These are phyloP conservation scores for sunflower (Helianthus annuus) DNA, from an alignment of 129 eudicot species.

Conservation along the genomic window DNA sequence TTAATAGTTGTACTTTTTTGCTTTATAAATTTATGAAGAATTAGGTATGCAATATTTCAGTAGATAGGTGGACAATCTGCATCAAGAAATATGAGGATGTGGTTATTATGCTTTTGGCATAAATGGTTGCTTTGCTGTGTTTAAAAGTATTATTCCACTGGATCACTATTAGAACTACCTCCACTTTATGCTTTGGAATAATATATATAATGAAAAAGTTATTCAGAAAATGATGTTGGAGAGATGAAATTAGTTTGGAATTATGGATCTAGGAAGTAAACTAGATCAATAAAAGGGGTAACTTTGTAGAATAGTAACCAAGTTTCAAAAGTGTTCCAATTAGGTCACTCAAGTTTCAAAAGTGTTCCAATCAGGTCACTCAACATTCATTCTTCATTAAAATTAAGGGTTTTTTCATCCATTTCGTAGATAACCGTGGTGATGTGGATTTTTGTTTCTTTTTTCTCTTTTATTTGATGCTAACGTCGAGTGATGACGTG, in stretches of 20 bases:
- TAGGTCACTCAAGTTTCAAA: too few species aligned
- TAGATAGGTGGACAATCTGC: constrained; percentile 14
- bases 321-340: too few species aligned
- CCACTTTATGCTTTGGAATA: constrained; percentile 43
- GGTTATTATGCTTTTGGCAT: constrained; percentile 35
- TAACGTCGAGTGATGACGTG: too few species aligned
- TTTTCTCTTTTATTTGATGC: too few species aligned
- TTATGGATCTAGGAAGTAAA: constrained; percentile 23
- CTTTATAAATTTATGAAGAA: background rate
- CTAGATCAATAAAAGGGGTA: too few species aligned
- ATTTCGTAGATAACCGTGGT: too few species aligned
- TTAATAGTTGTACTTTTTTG: background rate
- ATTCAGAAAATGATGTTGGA: constrained; percentile 19
- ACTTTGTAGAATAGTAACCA: too few species aligned
- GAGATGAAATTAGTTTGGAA: constrained; percentile 9
- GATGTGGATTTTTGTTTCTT: too few species aligned
- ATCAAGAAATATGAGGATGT: constrained; percentile 22
- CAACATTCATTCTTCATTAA: too few species aligned
- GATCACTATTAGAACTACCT: constrained; percentile 31
- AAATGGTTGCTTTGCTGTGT: constrained; percentile 23
- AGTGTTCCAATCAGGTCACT: too few species aligned
- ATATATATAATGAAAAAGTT: constrained; percentile 24
- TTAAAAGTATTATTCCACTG: constrained; percentile 33
- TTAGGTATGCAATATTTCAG: constrained; percentile 2
- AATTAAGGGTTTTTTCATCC: too few species aligned